Conservation (phyloP, 352 stramenopile species). For the Globisporangium carolinianum region DNA sequence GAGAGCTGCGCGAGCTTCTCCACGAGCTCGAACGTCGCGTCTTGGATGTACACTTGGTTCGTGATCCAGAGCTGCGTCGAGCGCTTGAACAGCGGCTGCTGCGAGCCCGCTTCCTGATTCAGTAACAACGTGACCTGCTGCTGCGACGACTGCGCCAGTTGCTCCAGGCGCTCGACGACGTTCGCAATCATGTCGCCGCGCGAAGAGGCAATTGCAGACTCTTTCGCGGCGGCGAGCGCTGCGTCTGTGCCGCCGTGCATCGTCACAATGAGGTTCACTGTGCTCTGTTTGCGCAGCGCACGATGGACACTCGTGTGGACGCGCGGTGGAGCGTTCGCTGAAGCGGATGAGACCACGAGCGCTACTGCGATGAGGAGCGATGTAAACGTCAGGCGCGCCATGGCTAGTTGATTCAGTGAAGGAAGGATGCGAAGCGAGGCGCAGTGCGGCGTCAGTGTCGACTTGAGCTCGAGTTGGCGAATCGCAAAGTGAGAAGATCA, state of each 20-base stretch:
- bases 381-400: neutral
- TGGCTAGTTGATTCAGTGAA: neutral
- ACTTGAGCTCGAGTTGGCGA: neutral
- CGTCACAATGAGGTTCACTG: slow-evolving; percentile 20
- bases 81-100: slow-evolving; percentile 3
- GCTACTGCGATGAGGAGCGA: slow-evolving; percentile 1
- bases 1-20: slow-evolving; percentile 14
- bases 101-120: neutral
- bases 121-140: slow-evolving; percentile 7
- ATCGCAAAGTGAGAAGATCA: neutral
- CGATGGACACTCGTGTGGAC: slow-evolving; percentile 19
- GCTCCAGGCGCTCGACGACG: slow-evolving; percentile 7
- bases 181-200: slow-evolving; percentile 10
- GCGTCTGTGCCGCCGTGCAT: slow-evolving; percentile 8
- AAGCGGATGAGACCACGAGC: slow-evolving; percentile 4
- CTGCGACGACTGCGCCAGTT: slow-evolving; percentile 7
- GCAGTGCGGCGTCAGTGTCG: neutral
- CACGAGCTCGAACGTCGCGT: slow-evolving; percentile 14
- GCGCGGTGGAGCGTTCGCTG: neutral
- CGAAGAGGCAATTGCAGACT: slow-evolving; percentile 3
- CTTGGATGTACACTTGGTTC: slow-evolving; percentile 20
- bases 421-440: no score
- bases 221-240: slow-evolving; percentile 4
- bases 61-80: slow-evolving; percentile 18
- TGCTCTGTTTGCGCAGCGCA: slow-evolving; percentile 12